phyloP scores from a whole-genome alignment of 345 rosid genomes.

The Cardamine resedifolia region DNA sequence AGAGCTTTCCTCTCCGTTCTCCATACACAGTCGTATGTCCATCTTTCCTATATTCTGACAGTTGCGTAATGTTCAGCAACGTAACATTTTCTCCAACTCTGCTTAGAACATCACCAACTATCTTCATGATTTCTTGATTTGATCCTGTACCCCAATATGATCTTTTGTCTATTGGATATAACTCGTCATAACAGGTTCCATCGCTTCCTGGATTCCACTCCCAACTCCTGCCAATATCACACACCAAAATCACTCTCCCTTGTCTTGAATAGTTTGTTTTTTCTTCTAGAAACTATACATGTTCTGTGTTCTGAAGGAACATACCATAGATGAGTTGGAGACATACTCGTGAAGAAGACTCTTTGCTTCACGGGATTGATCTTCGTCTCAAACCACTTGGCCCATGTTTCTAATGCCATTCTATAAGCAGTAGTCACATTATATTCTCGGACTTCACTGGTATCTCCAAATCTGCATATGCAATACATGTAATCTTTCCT shows the following conservation, averaged over 20 bases:
- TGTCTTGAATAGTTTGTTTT: neutral
- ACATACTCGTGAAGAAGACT: conserved; percentile 91
- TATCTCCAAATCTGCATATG: conserved; percentile 54
- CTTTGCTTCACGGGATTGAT: conserved; percentile 63
- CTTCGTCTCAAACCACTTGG: conserved; percentile 67
- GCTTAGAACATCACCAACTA: conserved; percentile 45
- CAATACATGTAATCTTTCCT: conserved; percentile 6
- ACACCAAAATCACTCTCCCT: conserved; percentile 3
- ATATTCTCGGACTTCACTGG: conserved; percentile 51
- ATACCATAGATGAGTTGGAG: conserved; percentile 90
- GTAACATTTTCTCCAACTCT: conserved; percentile 55
- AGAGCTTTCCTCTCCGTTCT: conserved; percentile 78
- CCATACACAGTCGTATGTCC: conserved; percentile 79
- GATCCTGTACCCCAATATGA: conserved; percentile 95
- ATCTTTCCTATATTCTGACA: conserved; percentile 84
- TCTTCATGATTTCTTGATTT: conserved; percentile 72
- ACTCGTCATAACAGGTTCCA: conserved; percentile 74
- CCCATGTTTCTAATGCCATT: conserved; percentile 81
- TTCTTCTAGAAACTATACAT: neutral
- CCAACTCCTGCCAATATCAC: conserved; percentile 67
- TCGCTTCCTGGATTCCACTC: conserved; percentile 84
- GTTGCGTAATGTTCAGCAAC: conserved; percentile 67
- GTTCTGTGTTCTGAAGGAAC: conserved; percentile 27
- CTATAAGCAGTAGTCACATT: conserved; percentile 74
- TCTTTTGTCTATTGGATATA: conserved; percentile 55